Base-by-base conservation (phyloP, 2,329 filamentous ascomycete species). In the Orbilia quercus region DNA sequence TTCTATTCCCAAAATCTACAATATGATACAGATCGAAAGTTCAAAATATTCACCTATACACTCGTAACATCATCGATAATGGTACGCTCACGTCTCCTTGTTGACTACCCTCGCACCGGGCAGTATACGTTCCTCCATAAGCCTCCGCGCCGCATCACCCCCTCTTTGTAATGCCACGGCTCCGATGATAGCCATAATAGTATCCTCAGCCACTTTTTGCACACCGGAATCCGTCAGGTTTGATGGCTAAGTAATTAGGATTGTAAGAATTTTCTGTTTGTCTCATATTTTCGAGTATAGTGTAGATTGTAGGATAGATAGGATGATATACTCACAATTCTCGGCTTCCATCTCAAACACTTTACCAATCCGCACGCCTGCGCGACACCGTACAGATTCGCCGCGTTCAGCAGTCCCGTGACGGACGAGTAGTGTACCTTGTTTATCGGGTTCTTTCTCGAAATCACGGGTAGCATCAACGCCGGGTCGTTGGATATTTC, bases 161-260 rank as follows among this genome's bases (percentile, higher is more conserved):
- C 95, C 95, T 77, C 90, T 88, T 81, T 97, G 92, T 78, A 99
- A 83, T n/a, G 92, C 89, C 59, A 99, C 82, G 9, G 95, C 95
- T 20, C 95, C 95, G 47, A 98, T 83, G 63, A 99, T 90, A 48
- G 93, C 91, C 80, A 92, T 91, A 63, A 99, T 78, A 2, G 91
- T 87, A 74, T 92, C 89, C 53, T 90, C 87, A 63, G 96, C 83
- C 22, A 98, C 89, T 2, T 89, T 84, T 23, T 91, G 86, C 25
- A 90, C 81, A 76, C 95, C 95, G 0, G 92, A 96, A 16, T 83
- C 82, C 57, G 85, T 80, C 60, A 96, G 84, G 77, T 92, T 89
- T 74, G 89, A 83, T 20, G 88, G 85, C 86, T 89, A 74, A 14
- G n/a, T 45, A 34, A 55, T 31, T 31, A n/a, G n/a, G n/a, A n/a